phyloP scores from a whole-genome alignment of 73 alveolate species.

The Effrenium voratum region DNA sequence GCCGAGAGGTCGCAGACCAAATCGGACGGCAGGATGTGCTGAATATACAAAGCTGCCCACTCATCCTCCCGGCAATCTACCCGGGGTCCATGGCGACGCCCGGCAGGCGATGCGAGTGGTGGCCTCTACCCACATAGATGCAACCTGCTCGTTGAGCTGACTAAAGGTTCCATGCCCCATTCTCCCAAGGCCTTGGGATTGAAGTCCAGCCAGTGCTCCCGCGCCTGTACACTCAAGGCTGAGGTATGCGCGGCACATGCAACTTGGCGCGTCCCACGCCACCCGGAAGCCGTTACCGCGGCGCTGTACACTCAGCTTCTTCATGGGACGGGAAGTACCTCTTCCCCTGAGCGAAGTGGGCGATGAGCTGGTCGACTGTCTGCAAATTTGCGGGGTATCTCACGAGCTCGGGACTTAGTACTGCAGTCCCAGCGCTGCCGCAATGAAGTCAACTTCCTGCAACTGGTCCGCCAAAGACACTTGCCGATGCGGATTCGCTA shows the following conservation, averaged over 20 bases:
- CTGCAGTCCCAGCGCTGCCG: too few species aligned
- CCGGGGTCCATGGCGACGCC: background rate
- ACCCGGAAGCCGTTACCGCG: background rate
- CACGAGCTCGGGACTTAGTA: too few species aligned
- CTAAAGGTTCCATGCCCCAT: background rate
- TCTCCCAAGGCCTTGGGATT: background rate
- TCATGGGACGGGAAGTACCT: background rate
- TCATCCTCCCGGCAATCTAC: background rate
- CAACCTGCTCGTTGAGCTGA: background rate
- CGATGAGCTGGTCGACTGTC: too few species aligned
- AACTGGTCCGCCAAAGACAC: too few species aligned
- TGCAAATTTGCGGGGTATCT: too few species aligned
- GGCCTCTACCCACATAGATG: background rate
- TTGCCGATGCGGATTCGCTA: too few species aligned
- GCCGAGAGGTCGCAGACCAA: background rate
- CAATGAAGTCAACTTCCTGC: too few species aligned
- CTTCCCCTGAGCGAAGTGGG: too few species aligned
- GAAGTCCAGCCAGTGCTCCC: background rate
- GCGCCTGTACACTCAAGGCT: background rate
- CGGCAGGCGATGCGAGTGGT: too few species aligned
- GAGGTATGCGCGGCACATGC: background rate
- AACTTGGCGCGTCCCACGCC: background rate
- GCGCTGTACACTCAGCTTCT: background rate
- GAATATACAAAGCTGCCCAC: background rate
- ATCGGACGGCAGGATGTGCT: background rate